Base-by-base conservation (phyloP, 495 filamentous ascomycete genomes). In the Penicillium silybi region DNA sequence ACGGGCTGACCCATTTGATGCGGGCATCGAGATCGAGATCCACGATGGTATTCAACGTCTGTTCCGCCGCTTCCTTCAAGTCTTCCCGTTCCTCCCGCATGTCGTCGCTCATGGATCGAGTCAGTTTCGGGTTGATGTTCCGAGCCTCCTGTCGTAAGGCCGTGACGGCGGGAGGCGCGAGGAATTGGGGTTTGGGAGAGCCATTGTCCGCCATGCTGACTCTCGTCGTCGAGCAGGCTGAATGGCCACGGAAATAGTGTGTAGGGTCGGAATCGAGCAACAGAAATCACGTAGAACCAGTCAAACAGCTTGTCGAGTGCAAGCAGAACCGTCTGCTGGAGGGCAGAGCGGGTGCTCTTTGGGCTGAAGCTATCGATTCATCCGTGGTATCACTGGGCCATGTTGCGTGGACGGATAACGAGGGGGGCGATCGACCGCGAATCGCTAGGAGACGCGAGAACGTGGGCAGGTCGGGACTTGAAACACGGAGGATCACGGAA, bases 1-100 rank as follows among this genome's bases (percentile, higher is more conserved):
- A 95, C 8, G 90, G 88, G 69, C 92, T 97, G 51, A 93, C 92
- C 90, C 95, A 97, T 63, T 88, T 83, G 58, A 98, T 86, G 35
- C 80, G 85, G 42, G 89, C 89, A 59, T 95, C 88, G 42, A 97
- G 77, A 58, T 86, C 88, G 46, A 98, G 80, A 68, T 98, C 91
- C 63, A 97, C 73, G 57, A 98, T 97, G 47, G 96, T 87, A 71
- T 96, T 97, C 63, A 93, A 75, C 9, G 89, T 96, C 74, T 97
- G 90, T 69, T 98, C 93, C 19, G 93, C 93, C 18, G 92, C 95
- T 73, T 95, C 86, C 61, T 89, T 91, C 61, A 98, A 79, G 63
- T 97, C 93, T 66, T 95, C 88, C 46, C 90, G 81, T 71, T 95
- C 93, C 53, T 83, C 84, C 45, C 82, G 81, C 57, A 89, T 87